Conservation (phyloP, 2,329 filamentous ascomycete genomes). For the Thielaviopsis populi region DNA sequence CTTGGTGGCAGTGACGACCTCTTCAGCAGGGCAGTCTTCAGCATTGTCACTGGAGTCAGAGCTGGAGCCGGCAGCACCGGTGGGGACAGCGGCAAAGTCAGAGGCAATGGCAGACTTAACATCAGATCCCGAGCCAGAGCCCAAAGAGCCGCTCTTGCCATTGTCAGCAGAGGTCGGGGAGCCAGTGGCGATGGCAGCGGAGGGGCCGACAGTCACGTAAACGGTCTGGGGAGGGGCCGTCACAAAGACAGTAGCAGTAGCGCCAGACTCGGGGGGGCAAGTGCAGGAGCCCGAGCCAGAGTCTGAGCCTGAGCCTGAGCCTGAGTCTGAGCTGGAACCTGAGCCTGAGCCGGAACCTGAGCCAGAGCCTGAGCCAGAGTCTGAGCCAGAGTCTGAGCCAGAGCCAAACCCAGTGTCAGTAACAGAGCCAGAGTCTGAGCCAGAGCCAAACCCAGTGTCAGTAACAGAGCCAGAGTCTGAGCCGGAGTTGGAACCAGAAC, state of each 20-base stretch:
- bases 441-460: slow-evolving; percentile 7
- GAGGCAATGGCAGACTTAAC: slow-evolving; percentile 10
- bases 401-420: slow-evolving; percentile 23
- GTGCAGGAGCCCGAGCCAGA: neutral
- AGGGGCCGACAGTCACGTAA: slow-evolving; percentile 20
- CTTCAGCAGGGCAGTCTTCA: slow-evolving; percentile 10
- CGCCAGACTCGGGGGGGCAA: slow-evolving; percentile 7
- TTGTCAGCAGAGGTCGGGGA: neutral
- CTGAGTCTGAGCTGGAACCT: slow-evolving; percentile 21
- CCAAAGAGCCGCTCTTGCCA: slow-evolving; percentile 2
- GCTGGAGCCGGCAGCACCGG: slow-evolving; percentile 7
- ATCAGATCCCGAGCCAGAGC: slow-evolving; percentile 13
- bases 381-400: neutral
- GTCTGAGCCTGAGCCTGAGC: slow-evolving; percentile 21
- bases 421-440: slow-evolving; percentile 18
- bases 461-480: slow-evolving; percentile 17
- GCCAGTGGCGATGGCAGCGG: slow-evolving; percentile 18
- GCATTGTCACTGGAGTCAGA: slow-evolving; percentile 8
- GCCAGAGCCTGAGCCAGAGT: neutral
- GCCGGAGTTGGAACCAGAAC: slow-evolving; percentile 11
- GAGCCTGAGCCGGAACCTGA: slow-evolving; percentile 15
- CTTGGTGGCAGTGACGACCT: slow-evolving; percentile 17
- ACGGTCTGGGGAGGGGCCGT: slow-evolving; percentile 22
- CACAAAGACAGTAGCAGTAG: slow-evolving; percentile 15
- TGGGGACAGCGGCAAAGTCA: slow-evolving; percentile 11